Conservation (phyloP, 306 rosid genomes). For the Dryas octopetala region DNA sequence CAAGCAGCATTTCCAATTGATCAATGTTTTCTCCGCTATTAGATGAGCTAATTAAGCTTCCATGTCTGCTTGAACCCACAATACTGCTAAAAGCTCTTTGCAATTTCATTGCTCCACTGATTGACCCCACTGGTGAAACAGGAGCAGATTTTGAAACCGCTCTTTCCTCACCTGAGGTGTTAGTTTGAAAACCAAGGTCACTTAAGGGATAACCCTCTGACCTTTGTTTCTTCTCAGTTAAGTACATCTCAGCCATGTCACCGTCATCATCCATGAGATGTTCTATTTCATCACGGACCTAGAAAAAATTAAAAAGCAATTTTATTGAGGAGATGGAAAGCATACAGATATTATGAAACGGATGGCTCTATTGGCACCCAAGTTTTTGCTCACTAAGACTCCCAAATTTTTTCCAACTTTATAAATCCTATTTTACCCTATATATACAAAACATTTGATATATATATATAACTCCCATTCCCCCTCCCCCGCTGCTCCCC, state of each 20-base stretch:
- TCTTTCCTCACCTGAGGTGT: slow-evolving; percentile 28
- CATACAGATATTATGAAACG: slow-evolving; percentile 4
- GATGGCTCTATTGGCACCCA: slow-evolving; percentile 8
- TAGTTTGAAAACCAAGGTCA: slow-evolving; percentile 45
- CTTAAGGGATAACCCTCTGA: slow-evolving; percentile 42
- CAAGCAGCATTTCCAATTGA: slow-evolving; percentile 57
- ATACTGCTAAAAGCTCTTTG: slow-evolving; percentile 76
- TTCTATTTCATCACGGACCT: slow-evolving; percentile 57
- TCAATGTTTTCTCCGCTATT: slow-evolving; percentile 60
- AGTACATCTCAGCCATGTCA: slow-evolving; percentile 57
- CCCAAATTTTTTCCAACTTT: neutral
- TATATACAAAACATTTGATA: neutral
- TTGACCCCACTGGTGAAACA: slow-evolving; percentile 64
- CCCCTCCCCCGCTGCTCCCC: neutral
- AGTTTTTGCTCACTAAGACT: neutral
- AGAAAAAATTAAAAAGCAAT: slow-evolving; percentile 27
- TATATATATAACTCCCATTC: neutral
- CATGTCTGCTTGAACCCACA: slow-evolving; percentile 60
- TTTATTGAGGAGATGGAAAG: slow-evolving; percentile 12
- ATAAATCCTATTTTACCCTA: neutral
- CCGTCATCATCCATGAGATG: slow-evolving; percentile 56
- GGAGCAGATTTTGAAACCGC: slow-evolving; percentile 69
- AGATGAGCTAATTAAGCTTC: slow-evolving; percentile 62
- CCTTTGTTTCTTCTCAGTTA: slow-evolving; percentile 47
- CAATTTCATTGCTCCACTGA: slow-evolving; percentile 48